Evolutionary conservation across 202 grass and related monocot species (phyloP).

Genomic region (Zoysia matrella): DNA sequence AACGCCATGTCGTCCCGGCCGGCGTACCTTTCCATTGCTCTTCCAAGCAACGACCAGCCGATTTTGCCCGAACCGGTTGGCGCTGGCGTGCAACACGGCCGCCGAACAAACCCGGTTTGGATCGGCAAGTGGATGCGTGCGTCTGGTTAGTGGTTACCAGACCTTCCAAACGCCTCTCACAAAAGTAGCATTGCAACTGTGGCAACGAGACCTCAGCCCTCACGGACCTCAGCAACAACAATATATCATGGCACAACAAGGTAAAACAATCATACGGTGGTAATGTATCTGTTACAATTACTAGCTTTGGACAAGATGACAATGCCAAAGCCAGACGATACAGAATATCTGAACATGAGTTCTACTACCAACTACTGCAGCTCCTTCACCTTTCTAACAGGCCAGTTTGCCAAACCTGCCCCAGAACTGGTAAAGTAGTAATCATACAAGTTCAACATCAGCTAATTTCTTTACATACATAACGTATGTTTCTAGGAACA

Average conservation of each 20-base stretch:
- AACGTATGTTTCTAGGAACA: conserved; percentile 12
- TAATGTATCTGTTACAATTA: conserved; percentile 27
- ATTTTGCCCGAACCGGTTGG: not conserved
- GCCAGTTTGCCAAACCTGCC: conserved; percentile 16
- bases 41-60: not conserved
- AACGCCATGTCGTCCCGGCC: not conserved
- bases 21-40: not conserved
- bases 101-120: not conserved
- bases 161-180: not conserved
- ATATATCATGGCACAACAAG: not conserved
- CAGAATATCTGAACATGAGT: not conserved
- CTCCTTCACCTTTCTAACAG: not conserved
- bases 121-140: not conserved
- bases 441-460: not conserved
- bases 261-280: conserved; percentile 12
- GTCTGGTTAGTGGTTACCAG: not conserved
- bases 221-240: not conserved
- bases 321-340: conserved; percentile 24
- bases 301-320: conserved; percentile 19
- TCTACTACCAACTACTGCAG: not conserved
- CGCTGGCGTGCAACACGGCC: not conserved
- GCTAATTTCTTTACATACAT: not conserved
- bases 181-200: not conserved
- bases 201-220: not conserved
- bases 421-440: not conserved